phyloP scores from a whole-genome alignment of 345 rosid species.

The Salix brachista region DNA sequence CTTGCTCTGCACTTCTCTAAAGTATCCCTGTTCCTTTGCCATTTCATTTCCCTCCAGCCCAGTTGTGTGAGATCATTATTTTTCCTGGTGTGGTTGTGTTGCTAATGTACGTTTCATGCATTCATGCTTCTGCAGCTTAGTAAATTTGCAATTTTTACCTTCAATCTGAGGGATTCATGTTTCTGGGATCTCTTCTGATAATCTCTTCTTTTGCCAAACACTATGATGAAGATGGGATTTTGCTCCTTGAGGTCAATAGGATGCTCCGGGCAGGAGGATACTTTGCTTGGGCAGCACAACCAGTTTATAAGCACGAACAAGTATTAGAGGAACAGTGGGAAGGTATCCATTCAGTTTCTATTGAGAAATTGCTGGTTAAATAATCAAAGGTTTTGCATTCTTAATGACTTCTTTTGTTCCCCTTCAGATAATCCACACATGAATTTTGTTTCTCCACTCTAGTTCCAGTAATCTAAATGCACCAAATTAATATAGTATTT shows the following conservation, averaged over 20 bases:
- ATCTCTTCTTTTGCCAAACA: conserved; percentile 2
- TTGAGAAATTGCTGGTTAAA: neutral
- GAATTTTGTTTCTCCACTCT: neutral
- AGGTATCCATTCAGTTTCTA: conserved; percentile 46
- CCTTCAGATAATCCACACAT: neutral
- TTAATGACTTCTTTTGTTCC: neutral
- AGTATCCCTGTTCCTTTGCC: neutral
- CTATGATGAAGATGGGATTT: conserved; percentile 69
- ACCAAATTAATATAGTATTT: neutral
- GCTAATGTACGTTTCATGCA: neutral
- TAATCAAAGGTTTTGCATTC: conserved; percentile 5
- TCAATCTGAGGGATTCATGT: neutral
- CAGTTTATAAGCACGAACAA: conserved; percentile 90
- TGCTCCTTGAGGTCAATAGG: conserved; percentile 93
- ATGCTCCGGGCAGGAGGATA: conserved; percentile 92
- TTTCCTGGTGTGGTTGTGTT: neutral
- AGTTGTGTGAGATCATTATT: neutral
- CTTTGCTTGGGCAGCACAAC: conserved; percentile 99
- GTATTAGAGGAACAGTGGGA: conserved; percentile 85
- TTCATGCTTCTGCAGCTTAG: neutral
- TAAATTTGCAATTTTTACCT: neutral
- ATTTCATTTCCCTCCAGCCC: neutral
- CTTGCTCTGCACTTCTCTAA: neutral
- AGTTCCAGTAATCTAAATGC: neutral
- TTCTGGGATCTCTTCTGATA: conserved; percentile 21